Evolutionary conservation across 1,139 yeast genomes (phyloP), one percentile per base, ranked within the genome.

Genomic region (Geotrichum fermentans): DNA sequence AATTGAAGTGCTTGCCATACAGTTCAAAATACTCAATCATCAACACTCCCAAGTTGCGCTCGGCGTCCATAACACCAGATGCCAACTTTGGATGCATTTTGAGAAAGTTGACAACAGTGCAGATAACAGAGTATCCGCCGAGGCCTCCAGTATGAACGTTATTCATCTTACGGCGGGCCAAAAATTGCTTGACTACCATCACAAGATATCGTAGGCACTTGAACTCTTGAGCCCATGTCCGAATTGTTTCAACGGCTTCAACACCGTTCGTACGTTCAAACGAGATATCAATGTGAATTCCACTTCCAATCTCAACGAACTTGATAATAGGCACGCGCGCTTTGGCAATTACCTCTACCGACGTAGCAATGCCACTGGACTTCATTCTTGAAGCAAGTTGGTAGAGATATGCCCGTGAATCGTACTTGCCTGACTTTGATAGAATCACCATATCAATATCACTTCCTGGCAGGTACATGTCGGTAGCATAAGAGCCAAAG

Each of bases 281-380:
- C 1, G 97, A 90, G 6, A 94, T 75, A 68, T 94, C 99, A 34
- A 94, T 82, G 57, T 87, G 90, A 37, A 90, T 79, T 22, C 77
- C 75, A 2, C 92, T 79, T 14, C 65, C 61, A 0, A 83, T 80
- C 58, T 92, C 98, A 10, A 84, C 82, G 66, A 90, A 88, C 66
- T 94, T 94, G 64, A 94, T 86, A 57, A 94, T 92, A 0, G 99
- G 99, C 8, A 94, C 98, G 55, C 92, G 82, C 1, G 98, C 96
- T 55, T 82, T 82, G 1, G 96, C 89, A 49, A 94, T 84, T 6
- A 92, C 95, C 61, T 87, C 95, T 30, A 90, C 83, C 45, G 80
- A 78, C 41, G 75, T 74, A 3, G 95, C 96, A 34, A 88, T 67
- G 8, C 76, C 75, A 49, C 75, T 72, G 34, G 75, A 72, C 59